Base-by-base conservation (phyloP, 1,284 basidiomycete species). In the Volvariella volvacea region DNA sequence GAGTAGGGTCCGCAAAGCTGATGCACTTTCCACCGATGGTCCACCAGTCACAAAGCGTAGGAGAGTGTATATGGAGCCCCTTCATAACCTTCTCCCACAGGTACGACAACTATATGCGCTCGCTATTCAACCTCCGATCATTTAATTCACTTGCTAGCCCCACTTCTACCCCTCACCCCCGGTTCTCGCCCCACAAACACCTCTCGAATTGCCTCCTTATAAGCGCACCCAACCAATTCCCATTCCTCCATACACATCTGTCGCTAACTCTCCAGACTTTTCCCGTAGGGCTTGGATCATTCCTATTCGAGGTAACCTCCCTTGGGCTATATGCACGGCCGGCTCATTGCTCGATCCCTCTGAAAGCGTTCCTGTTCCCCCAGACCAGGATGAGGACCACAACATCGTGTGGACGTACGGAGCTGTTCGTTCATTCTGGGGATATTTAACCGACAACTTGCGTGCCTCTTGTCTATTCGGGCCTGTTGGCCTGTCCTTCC, bases 241-340 rank as follows among this genome's bases (percentile, higher is more conserved):
- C 14, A 59, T 80, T 33, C 41, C 64, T 14, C 76, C 79, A 2
- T 65, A 75, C 48, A 64, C 61, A 2, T 39, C 52, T 4, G 19
- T 15, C 20, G 3, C 38, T 22, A 15, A 16, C 10, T 28, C 22
- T 22, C 45, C 58, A 44, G 59, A 56, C 14, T 74, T 64, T 53
- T 54, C 64, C 40, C 71, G 79, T 40, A 61, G 61, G 40, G 71
- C 75, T 2, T 85, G 82, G 82, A 54, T 83, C n/a, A 65, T 85
- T 31, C 82, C 82, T 28, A 55, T 83, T 4, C 73, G 78, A 9
- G 82, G 82, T 8, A 55, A 39, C 9, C 54, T 74, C 22, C 76
- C 76, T 8, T 84, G 77, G 75, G 54, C 61, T 4, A 61, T 57
- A 16, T 70, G 70, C 36, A 71, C 78, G 1, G 48, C 62, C 15